Percentiles rank a stretch among this genome's conserved stretches.
Evolutionary conservation across 192 early-diverging fungal species (phyloP).

Genomic region (Radiomyces spectabilis): DNA sequence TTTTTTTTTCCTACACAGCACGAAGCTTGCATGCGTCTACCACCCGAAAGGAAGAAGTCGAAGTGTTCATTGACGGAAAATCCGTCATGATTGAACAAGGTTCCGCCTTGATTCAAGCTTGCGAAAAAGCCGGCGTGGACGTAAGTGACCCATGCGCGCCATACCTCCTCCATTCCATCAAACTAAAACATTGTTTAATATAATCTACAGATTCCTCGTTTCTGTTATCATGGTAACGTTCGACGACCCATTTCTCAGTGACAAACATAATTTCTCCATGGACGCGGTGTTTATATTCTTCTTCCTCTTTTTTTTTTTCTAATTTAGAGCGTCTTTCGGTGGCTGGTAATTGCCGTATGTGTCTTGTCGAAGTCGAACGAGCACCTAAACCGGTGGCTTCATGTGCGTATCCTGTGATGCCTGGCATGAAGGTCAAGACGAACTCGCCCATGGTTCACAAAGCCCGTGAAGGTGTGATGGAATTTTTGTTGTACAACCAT

Average conservation of each 20-base stretch:
- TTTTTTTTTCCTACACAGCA: slow-evolving; percentile 2
- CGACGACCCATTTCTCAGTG: no score
- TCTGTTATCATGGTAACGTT: slow-evolving; percentile 56
- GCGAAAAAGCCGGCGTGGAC: slow-evolving; percentile 87
- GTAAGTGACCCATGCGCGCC: slow-evolving; percentile 20
- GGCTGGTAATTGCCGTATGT: slow-evolving; percentile 99
- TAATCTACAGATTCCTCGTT: slow-evolving; percentile 58
- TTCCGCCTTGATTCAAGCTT: slow-evolving; percentile 94
- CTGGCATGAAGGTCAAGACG: slow-evolving; percentile 96
- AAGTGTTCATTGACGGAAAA: slow-evolving; percentile 88
- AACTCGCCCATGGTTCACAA: slow-evolving; percentile 92
- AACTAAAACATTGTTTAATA: no score
- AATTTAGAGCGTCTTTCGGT: slow-evolving; percentile 83
- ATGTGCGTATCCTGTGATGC: slow-evolving; percentile 95
- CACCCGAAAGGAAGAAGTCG: slow-evolving; percentile 57
- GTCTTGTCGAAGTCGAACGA: slow-evolving; percentile 95
- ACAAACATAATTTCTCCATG: no score
- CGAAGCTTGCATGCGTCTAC: slow-evolving; percentile 37
- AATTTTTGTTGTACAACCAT: slow-evolving; percentile 94
- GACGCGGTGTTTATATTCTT: no score
- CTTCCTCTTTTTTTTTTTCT: background rate
- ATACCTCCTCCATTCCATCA: no score
- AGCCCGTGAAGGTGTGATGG: slow-evolving; percentile 90
- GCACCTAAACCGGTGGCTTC: slow-evolving; percentile 94
- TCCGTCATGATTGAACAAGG: slow-evolving; percentile 87